These are phyloP conservation scores for Parachaetomium inaequale DNA, from an alignment of 495 filamentous ascomycete genomes.

Conservation along the genomic window DNA sequence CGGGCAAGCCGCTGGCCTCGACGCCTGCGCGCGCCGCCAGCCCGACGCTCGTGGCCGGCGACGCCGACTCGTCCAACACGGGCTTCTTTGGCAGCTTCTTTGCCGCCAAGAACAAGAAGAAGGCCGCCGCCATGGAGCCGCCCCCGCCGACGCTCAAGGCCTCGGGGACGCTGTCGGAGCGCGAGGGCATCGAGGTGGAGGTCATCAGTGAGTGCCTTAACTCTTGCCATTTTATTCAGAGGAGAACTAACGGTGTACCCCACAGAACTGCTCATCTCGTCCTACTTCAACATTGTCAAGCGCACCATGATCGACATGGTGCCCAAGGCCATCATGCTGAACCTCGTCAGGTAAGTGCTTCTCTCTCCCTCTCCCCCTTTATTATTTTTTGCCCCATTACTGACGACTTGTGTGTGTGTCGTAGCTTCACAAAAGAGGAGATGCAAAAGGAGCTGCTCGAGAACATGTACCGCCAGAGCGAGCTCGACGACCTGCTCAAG, in stretches of 20 bases:
- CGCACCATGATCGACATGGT: slow-evolving; percentile 99
- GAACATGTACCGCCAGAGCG: slow-evolving; percentile 88
- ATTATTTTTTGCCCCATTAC: not conserved
- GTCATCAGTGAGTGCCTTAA: slow-evolving; percentile 77
- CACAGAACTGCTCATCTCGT: slow-evolving; percentile 86
- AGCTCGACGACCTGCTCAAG: slow-evolving; percentile 91
- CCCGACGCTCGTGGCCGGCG: slow-evolving; percentile 54
- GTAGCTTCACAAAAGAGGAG: slow-evolving; percentile 89
- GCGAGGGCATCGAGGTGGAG: slow-evolving; percentile 92
- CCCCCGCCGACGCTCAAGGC: slow-evolving; percentile 92
- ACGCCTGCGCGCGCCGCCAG: slow-evolving; percentile 67
- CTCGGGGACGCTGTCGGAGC: slow-evolving; percentile 84
- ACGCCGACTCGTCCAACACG: slow-evolving; percentile 53
- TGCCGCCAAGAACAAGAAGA: slow-evolving; percentile 98
- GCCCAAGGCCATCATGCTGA: slow-evolving; percentile 98
- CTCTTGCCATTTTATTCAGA: not conserved
- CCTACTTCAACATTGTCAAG: slow-evolving; percentile 97
- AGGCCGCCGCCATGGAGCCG: slow-evolving; percentile 97
- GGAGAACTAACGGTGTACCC: not conserved
- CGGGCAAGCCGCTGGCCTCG: slow-evolving; percentile 83
- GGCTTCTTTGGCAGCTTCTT: slow-evolving; percentile 98
- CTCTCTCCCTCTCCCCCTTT: not conserved
- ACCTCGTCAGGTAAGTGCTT: slow-evolving; percentile 77
- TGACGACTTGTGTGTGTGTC: not conserved
- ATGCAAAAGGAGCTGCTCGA: slow-evolving; percentile 99